These are phyloP conservation scores for Podospora bellae-mahoneyi DNA, from an alignment of 495 filamentous ascomycete species.

Conservation along the genomic window DNA sequence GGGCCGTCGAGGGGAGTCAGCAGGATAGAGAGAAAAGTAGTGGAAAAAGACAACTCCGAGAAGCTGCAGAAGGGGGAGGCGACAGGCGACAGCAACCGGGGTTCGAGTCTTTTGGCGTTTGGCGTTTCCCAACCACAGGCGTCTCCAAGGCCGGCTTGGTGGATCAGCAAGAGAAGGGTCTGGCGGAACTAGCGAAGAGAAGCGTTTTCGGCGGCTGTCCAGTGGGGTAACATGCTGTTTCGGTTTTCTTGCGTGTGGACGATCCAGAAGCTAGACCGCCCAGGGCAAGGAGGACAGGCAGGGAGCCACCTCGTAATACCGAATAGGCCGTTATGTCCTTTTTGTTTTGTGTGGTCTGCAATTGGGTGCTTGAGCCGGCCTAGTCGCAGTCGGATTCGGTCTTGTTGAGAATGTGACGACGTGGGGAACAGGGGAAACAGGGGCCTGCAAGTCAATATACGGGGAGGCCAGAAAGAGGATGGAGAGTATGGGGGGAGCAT, in stretches of 20 bases:
- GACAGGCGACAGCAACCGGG: background rate
- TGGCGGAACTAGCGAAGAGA: slow-evolving; percentile 18
- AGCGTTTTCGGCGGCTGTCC: slow-evolving; percentile 31
- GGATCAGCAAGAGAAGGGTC: slow-evolving; percentile 22
- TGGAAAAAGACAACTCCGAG: background rate
- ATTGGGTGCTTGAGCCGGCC: background rate
- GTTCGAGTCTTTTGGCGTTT: slow-evolving; percentile 11
- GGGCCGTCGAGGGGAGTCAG: background rate
- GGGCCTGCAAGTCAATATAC: slow-evolving; percentile 31
- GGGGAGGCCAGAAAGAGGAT: slow-evolving; percentile 16
- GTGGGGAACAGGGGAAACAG: background rate
- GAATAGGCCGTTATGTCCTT: slow-evolving; percentile 8
- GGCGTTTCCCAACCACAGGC: slow-evolving; percentile 24
- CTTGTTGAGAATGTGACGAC: background rate
- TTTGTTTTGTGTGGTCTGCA: slow-evolving; percentile 5
- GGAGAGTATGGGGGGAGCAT: slow-evolving; percentile 21
- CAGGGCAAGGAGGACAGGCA: slow-evolving; percentile 1
- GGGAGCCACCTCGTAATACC: slow-evolving; percentile 19
- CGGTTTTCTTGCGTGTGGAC: slow-evolving; percentile 2
- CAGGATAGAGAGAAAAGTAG: background rate
- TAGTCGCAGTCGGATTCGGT: slow-evolving; percentile 8
- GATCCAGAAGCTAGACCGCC: slow-evolving; percentile 7
- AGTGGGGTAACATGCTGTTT: slow-evolving; percentile 31
- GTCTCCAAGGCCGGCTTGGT: slow-evolving; percentile 11
- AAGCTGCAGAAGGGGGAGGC: background rate